Base-by-base conservation (phyloP, 306 rosid genomes). In the Quercus cerris region DNA sequence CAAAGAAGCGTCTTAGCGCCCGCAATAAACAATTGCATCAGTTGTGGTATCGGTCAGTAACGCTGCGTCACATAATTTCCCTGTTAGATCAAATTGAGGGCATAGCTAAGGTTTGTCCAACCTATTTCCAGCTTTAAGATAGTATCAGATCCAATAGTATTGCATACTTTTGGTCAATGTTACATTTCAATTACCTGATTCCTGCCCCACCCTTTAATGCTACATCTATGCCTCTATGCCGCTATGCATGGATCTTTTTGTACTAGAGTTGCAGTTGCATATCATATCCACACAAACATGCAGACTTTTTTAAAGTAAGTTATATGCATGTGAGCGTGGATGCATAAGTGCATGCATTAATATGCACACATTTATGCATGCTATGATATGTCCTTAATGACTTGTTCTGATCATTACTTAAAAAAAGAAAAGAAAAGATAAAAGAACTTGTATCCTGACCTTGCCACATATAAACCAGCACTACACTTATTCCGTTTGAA, bases 81-180 rank as follows among this genome's bases (percentile, higher is more conserved):
- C 87, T 96, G 68, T 87, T 93, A 86, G 99, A 96, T 91, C 99
- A 96, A 92, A 96, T 96, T 70, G 99, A 96, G 91, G 94, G 94
- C 87, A 91, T 96, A 76, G 90, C 98, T 59, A 90, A 96, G 99
- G 99, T 94, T 85, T 11, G 89, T 76, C 67, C 46, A 54, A 22
- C 55, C 33, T 69, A 56, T 57, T 71, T 71, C 58, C 44, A 78
- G 56, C 31, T 66, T 77, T 78, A 49, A 22, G 73, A 77, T 81
- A 62, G n/a, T 81, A 78, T 73, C 79, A 52, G 56, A 76, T 84
- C 74, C 81, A 77, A 56, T 77, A 77, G 57, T 70, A 64, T 68
- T 58, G 46, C 18, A 44, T 75, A 41, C 51, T 76, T 74, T 81
- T 33, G 33, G 66, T 68, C 82, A 70, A 73, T 70, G 75, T 68